These are phyloP conservation scores for Boletus pseudo-olivaceus DNA, from an alignment of 768 basidiomycete species.

Conservation along the genomic window DNA sequence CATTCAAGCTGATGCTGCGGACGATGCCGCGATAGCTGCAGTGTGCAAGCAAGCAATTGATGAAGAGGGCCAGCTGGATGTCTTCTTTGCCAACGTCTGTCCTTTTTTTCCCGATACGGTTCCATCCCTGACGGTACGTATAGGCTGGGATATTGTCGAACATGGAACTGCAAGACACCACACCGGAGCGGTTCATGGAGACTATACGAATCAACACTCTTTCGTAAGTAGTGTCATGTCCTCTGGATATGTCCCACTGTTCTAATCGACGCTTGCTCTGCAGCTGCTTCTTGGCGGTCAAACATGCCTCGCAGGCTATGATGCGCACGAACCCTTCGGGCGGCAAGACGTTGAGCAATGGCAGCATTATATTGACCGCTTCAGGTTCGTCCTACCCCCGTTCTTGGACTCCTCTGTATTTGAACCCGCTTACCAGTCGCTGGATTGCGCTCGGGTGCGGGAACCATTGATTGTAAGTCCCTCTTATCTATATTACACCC, in stretches of 20 bases:
- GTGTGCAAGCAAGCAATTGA: slow-evolving; percentile 69
- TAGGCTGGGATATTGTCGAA: slow-evolving; percentile 66
- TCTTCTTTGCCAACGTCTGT: slow-evolving; percentile 92
- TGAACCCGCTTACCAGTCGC: slow-evolving; percentile 56
- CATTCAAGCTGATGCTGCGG: slow-evolving; percentile 79
- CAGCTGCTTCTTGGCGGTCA: slow-evolving; percentile 88
- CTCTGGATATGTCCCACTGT: slow-evolving; percentile 1
- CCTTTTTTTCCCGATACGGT: background rate
- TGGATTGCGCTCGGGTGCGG: slow-evolving; percentile 79
- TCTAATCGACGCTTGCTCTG: background rate
- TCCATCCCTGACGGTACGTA: background rate
- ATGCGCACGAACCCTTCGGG: slow-evolving; percentile 55
- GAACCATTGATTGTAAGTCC: slow-evolving; percentile 72
- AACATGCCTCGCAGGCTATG: slow-evolving; percentile 85
- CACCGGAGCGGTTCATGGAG: slow-evolving; percentile 67
- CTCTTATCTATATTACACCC: background rate
- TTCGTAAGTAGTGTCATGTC: slow-evolving; percentile 38
- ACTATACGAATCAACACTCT: slow-evolving; percentile 73
- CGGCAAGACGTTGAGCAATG: slow-evolving; percentile 67
- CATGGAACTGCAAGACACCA: slow-evolving; percentile 47
- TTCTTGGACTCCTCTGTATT: background rate
- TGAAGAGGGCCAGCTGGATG: slow-evolving; percentile 85
- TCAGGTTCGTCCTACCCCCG: slow-evolving; percentile 49
- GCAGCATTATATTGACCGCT: slow-evolving; percentile 86
- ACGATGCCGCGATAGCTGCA: slow-evolving; percentile 61